Percentiles rank a stretch among this genome's conserved stretches.
Conservation (phyloP, 108 stramenopile species). For the Cyclotella atomus region DNA sequence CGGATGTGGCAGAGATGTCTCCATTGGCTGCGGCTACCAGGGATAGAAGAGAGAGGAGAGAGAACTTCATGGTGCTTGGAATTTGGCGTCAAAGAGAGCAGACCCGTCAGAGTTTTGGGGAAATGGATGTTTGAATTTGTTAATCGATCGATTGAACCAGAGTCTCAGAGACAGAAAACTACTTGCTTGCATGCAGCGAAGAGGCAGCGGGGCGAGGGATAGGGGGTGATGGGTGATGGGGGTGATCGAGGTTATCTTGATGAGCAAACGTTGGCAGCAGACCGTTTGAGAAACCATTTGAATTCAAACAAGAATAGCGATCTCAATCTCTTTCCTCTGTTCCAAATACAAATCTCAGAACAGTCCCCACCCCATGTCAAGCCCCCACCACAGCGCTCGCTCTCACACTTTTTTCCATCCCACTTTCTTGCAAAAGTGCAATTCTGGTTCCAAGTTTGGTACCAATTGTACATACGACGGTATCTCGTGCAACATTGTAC, state of each 20-base stretch:
- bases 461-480: neutral
- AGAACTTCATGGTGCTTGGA: slow-evolving; percentile 44
- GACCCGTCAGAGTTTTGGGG: neutral
- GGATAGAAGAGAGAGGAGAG: slow-evolving; percentile 19
- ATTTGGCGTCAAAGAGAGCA: neutral
- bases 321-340: neutral
- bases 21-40: slow-evolving; percentile 23
- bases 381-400: neutral
- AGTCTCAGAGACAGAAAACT: too few species aligned
- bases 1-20: slow-evolving; percentile 33
- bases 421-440: neutral
- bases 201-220: neutral
- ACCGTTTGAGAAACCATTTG: neutral
- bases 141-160: neutral
- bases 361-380: too few species aligned
- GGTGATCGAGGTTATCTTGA: neutral
- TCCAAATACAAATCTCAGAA: neutral
- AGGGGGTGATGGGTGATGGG: neutral
- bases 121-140: neutral
- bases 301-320: too few species aligned
- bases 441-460: slow-evolving; percentile 2
- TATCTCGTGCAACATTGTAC: neutral
- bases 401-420: neutral
- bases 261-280: neutral
- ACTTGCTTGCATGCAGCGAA: neutral